Evolutionary conservation across 192 early-diverging fungal species (phyloP), one percentile per base, ranked within the genome.

Genomic region (Backusella westeae): DNA sequence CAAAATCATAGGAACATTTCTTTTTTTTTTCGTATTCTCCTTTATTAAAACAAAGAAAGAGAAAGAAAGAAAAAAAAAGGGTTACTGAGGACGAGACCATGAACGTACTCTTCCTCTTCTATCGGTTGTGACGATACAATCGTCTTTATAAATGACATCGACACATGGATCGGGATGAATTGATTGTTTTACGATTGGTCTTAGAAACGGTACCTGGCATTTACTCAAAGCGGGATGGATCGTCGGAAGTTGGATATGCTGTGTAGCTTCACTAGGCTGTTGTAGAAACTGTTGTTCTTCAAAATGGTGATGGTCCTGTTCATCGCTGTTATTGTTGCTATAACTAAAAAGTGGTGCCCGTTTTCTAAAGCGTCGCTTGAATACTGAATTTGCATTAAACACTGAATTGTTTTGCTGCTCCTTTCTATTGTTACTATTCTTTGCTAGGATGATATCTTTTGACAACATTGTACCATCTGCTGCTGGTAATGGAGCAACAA

Each of bases 101-200:
- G 41, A 63, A 32, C 81, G 59, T 32, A 82, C 67, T 39, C 77
- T 77, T 21, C 81, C 81, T 59, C 77, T 53, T 21, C 81, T 70
- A 71, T 82, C 81, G 38, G 77, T 79, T 1, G 81, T 82, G 2
- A 78, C 71, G 34, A 82, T 82, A 32, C 38, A 59, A 35, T 79
- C 77, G 29, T 79, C 49, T 42, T 59, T 59, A 69, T 75, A 82
- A 46, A 76, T 34, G 21, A 82, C 70, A 69, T 76, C 71, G 34
- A 79, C 66, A 69, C 77, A 78, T 5, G 81, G 81, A 63, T 82
- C 81, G 35, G 81, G 65, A 70, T 79, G 77, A 1, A 82, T 49
- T 1, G 72, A 73, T 23, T 71, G 75, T 19, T 76, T 69, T n/a
- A 52, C 65, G 3, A 78, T 46, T 4, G 81, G 75, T 53, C 76